Conservation (phyloP, 176 grass and related monocot genomes). For the Raddia guianensis region DNA sequence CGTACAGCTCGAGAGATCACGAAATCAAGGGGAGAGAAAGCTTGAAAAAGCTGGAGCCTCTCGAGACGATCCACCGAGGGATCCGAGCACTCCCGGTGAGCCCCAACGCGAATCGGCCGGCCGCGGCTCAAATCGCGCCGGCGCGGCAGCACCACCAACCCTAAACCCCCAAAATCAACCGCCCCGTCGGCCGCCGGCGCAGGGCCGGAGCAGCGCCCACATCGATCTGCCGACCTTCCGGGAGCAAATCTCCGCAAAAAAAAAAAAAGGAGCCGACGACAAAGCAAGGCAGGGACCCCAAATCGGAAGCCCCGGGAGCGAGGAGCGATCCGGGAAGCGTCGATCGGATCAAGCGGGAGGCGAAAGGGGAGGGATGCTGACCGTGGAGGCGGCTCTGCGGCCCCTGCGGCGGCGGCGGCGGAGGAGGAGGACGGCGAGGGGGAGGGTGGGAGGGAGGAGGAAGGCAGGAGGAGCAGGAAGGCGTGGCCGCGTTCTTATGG, state of each 20-base stretch:
- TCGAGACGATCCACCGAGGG: conserved; percentile 7
- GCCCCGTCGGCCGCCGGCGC: not conserved
- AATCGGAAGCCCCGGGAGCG: not conserved
- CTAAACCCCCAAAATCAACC: conserved; percentile 23
- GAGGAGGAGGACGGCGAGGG: not conserved
- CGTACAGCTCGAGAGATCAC: conserved; percentile 23
- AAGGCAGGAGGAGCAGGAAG: conserved; percentile 30
- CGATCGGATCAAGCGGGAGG: conserved; percentile 13
- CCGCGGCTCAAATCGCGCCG: not conserved
- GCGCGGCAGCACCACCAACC: not conserved
- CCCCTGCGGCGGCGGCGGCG: not conserved
- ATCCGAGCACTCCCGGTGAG: conserved; percentile 24
- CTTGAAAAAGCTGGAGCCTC: conserved; percentile 12
- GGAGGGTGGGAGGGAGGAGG: not conserved
- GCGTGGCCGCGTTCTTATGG: conserved; percentile 37
- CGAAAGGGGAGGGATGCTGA: not conserved
- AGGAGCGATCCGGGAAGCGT: conserved; percentile 4
- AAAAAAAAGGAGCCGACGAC: not conserved
- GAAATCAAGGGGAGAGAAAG: not conserved
- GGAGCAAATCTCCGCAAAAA: not conserved
- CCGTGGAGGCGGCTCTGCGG: conserved; percentile 25
- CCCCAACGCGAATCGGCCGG: not conserved
- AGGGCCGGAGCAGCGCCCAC: not conserved
- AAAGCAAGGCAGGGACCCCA: not conserved
- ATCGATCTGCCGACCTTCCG: conserved; percentile 4